Evolutionary conservation across 768 basidiomycete genomes (phyloP).

Genomic region (Hebeloma cylindrosporum): DNA sequence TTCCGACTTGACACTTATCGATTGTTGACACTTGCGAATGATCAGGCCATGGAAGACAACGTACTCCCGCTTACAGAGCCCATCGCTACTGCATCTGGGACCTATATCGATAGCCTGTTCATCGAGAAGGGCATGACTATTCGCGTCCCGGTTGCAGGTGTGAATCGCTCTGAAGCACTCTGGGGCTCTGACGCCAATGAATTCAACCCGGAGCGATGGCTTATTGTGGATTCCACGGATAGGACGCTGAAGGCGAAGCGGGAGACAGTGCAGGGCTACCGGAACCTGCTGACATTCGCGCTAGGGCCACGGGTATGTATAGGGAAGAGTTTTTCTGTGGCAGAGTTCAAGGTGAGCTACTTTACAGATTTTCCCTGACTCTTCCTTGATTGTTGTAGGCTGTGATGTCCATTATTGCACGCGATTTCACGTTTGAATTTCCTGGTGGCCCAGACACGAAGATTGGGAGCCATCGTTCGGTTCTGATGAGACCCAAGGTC

Average conservation of each 20-base stretch:
- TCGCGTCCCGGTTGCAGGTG: slow-evolving; percentile 39
- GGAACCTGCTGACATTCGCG: slow-evolving; percentile 50
- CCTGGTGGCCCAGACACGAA: slow-evolving; percentile 39
- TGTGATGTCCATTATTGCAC: slow-evolving; percentile 44
- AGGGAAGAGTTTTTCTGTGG: slow-evolving; percentile 48
- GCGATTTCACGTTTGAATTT: slow-evolving; percentile 41
- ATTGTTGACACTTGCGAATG: background rate
- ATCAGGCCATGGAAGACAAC: slow-evolving; percentile 51
- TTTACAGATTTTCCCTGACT: background rate
- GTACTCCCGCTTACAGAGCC: slow-evolving; percentile 57
- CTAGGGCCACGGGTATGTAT: slow-evolving; percentile 53
- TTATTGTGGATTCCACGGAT: slow-evolving; percentile 36
- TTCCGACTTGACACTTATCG: background rate
- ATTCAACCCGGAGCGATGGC: slow-evolving; percentile 68
- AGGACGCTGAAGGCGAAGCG: slow-evolving; percentile 30
- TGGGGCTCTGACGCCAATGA: slow-evolving; percentile 63
- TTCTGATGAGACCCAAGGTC: slow-evolving; percentile 41
- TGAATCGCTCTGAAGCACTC: slow-evolving; percentile 51
- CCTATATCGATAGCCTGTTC: slow-evolving; percentile 36
- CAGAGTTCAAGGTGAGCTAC: slow-evolving; percentile 40
- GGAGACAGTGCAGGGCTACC: slow-evolving; percentile 49
- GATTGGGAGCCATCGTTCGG: slow-evolving; percentile 34
- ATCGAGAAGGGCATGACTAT: slow-evolving; percentile 50
- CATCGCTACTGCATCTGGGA: slow-evolving; percentile 42
- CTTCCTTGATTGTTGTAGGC: slow-evolving; percentile 27